These are phyloP conservation scores for Martiniozyma abietophila DNA, from an alignment of 805 yeast genomes.

Conservation along the genomic window DNA sequence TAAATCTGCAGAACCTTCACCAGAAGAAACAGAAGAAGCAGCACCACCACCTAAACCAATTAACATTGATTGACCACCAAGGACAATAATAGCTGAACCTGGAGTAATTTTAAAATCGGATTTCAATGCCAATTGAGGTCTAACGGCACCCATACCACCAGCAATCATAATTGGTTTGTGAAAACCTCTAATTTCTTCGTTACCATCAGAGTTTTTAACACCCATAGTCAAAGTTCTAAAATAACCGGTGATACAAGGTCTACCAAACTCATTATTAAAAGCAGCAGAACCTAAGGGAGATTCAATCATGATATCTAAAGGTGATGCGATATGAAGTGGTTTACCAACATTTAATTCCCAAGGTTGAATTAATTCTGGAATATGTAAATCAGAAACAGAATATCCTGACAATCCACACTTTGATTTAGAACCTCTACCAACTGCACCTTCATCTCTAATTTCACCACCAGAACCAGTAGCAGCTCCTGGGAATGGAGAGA, in stretches of 20 bases:
- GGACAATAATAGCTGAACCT: constrained; percentile 81
- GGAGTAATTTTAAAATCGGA: constrained; percentile 75
- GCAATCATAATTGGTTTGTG: constrained; percentile 99
- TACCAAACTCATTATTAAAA: constrained; percentile 96
- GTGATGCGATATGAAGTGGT: constrained; percentile 87
- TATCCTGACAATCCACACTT: constrained; percentile 95
- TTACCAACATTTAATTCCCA: constrained; percentile 92
- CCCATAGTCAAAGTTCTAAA: constrained; percentile 89
- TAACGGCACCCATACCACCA: constrained; percentile 96
- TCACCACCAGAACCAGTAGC: constrained; percentile 99
- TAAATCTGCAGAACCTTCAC: constrained; percentile 90
- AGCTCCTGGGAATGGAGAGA: constrained; percentile 98
- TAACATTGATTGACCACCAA: constrained; percentile 97
- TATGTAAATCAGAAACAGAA: constrained; percentile 80
- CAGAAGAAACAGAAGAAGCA: constrained; percentile 93
- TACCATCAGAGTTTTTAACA: constrained; percentile 52
- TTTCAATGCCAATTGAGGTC: constrained; percentile 88
- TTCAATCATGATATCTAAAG: constrained; percentile 91
- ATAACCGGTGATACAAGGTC: constrained; percentile 95
- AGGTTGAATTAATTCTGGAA: constrained; percentile 81
- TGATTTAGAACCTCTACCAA: constrained; percentile 95
- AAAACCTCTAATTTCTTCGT: constrained; percentile 81
- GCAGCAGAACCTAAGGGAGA: constrained; percentile 98
- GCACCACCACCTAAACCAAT: constrained; percentile 99
- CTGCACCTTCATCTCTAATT: constrained; percentile 99